Conservation (phyloP, 352 stramenopile species). For the Pythium volutum region DNA sequence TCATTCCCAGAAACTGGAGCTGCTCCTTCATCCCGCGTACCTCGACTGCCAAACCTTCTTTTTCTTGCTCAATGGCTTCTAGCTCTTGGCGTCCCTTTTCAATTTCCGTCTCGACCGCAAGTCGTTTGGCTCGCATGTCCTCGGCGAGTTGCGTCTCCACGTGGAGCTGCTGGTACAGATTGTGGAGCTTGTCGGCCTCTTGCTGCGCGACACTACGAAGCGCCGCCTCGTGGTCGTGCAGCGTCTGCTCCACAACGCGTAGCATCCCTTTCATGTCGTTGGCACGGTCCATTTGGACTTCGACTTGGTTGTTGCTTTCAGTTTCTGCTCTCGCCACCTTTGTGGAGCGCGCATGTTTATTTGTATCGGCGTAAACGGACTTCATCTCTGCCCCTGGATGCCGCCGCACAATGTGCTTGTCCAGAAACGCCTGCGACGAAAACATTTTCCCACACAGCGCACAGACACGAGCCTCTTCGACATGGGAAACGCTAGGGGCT, state of each 20-base stretch:
- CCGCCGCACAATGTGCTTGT: conserved; percentile 56
- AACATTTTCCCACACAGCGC: conserved; percentile 69
- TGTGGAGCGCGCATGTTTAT: background rate
- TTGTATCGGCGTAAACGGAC: background rate
- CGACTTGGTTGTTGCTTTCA: conserved; percentile 2
- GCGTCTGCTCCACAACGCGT: conserved; percentile 37
- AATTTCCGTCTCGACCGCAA: conserved; percentile 30
- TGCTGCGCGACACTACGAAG: conserved; percentile 44
- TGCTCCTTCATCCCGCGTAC: conserved; percentile 51
- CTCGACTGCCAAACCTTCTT: conserved; percentile 33
- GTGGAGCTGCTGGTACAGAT: conserved; percentile 54
- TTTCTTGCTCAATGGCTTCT: conserved; percentile 34
- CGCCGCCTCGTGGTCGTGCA: conserved; percentile 47
- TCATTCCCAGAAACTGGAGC: conserved; percentile 41
- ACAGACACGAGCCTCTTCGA: conserved; percentile 54
- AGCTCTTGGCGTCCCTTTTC: conserved; percentile 34
- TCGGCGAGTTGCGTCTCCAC: conserved; percentile 43
- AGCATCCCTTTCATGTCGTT: conserved; percentile 46
- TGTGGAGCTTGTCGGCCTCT: conserved; percentile 44
- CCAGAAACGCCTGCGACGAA: conserved; percentile 51
- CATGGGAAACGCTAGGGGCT: background rate
- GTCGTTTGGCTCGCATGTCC: conserved; percentile 35
- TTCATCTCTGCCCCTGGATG: conserved; percentile 33
- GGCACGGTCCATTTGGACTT: background rate
- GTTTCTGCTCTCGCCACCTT: conserved; percentile 13